Evolutionary conservation across 2,329 filamentous ascomycete genomes (phyloP).

Genomic region (Helotiales sp.): DNA sequence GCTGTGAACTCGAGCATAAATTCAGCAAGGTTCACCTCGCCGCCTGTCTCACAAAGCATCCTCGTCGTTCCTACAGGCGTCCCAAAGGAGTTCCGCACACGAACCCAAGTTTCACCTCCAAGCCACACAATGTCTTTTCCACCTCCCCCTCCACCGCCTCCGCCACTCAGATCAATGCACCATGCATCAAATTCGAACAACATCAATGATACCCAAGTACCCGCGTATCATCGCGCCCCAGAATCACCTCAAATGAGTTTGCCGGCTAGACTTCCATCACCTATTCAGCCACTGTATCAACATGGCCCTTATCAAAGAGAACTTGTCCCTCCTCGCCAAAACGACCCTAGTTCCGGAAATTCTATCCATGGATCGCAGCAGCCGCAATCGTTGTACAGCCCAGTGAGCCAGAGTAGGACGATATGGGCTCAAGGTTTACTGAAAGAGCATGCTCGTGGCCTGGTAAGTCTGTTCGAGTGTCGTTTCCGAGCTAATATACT

Average conservation of each 20-base stretch:
- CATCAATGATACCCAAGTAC: not conserved
- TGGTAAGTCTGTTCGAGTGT: not conserved
- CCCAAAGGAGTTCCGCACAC: not conserved
- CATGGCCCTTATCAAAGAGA: not conserved
- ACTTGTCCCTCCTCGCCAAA: not conserved
- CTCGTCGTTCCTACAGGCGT: not conserved
- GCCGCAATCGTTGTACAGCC: not conserved
- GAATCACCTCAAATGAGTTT: not conserved
- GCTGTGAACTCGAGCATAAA: not conserved
- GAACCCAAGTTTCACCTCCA: conserved; percentile 1
- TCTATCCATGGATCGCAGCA: not conserved
- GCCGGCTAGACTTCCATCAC: not conserved
- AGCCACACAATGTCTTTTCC: not conserved
- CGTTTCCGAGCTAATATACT: not conserved
- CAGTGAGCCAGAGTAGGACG: not conserved
- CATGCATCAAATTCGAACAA: not conserved
- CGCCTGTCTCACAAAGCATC: not conserved
- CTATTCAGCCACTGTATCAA: not conserved
- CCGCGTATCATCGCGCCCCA: not conserved
- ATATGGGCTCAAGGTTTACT: not conserved
- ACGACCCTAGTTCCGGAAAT: not conserved
- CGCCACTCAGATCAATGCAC: not conserved
- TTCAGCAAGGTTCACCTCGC: not conserved
- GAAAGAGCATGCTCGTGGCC: not conserved
- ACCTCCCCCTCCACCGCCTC: not conserved